Conservation (phyloP, 768 basidiomycete genomes). For the Sistotremastrum suecicum region DNA sequence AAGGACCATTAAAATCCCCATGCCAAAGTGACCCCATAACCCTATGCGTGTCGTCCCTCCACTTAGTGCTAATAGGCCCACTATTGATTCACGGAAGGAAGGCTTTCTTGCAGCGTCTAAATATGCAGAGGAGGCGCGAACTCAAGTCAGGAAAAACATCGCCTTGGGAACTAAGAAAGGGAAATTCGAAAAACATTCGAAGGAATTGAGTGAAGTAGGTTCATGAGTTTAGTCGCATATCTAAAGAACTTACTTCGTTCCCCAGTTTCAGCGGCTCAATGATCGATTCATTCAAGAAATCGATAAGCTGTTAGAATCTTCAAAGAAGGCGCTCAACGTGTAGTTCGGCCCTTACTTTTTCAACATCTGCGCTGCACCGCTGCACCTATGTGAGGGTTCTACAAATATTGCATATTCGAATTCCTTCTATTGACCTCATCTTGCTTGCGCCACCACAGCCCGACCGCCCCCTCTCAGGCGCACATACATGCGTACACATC, state of each 20-base stretch:
- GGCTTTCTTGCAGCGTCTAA: slow-evolving; percentile 41
- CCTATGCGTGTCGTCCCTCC: slow-evolving; percentile 5
- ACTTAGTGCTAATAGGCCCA: slow-evolving; percentile 36
- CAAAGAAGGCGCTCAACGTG: slow-evolving; percentile 32
- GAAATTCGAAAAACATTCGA: slow-evolving; percentile 51
- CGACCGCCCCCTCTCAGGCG: too few relatives aligned
- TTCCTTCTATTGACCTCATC: too few relatives aligned
- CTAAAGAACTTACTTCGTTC: not conserved
- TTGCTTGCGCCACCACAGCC: too few relatives aligned
- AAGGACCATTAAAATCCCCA: slow-evolving; percentile 63
- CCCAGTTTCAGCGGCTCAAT: slow-evolving; percentile 61
- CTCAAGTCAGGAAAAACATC: slow-evolving; percentile 62
- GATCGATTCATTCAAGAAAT: slow-evolving; percentile 50
- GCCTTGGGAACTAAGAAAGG: slow-evolving; percentile 53
- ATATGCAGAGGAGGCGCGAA: slow-evolving; percentile 61
- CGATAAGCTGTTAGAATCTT: slow-evolving; percentile 45
- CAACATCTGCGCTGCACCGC: too few relatives aligned
- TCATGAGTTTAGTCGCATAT: not conserved
- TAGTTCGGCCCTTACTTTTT: too few relatives aligned
- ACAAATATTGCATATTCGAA: too few relatives aligned
- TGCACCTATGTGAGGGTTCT: too few relatives aligned
- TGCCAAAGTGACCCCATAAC: slow-evolving; percentile 47
- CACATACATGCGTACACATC: too few relatives aligned
- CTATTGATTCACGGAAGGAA: slow-evolving; percentile 52
- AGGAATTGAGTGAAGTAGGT: slow-evolving; percentile 58